Evolutionary conservation across 1,284 basidiomycete species (phyloP).

Genomic region (Singerocomus inundabilis): DNA sequence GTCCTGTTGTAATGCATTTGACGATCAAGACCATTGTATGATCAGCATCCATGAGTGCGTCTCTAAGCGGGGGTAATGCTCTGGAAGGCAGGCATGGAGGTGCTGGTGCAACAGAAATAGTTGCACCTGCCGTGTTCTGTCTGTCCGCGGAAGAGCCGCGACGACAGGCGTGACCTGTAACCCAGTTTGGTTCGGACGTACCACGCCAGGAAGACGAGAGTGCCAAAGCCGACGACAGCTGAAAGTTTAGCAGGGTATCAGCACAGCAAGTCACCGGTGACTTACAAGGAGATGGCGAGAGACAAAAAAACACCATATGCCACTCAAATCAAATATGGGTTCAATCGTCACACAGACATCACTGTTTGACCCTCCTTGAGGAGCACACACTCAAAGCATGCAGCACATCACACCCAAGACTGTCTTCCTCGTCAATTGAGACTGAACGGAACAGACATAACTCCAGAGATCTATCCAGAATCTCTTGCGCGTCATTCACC

Average conservation of each 20-base stretch:
- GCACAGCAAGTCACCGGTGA: neutral
- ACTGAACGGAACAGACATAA: neutral
- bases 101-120: neutral
- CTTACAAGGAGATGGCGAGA: slow-evolving; percentile 49
- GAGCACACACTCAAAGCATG: slow-evolving; percentile 46
- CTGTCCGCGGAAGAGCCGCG: slow-evolving; percentile 45
- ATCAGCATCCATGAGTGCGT: slow-evolving; percentile 64
- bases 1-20: slow-evolving; percentile 53
- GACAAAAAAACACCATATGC: slow-evolving; percentile 50
- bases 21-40: slow-evolving; percentile 68
- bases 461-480: neutral
- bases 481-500: slow-evolving; percentile 18
- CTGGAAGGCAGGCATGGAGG: slow-evolving; percentile 28
- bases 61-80: slow-evolving; percentile 46
- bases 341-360: slow-evolving; percentile 19
- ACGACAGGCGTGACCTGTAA: slow-evolving; percentile 55
- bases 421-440: slow-evolving; percentile 34
- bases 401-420: slow-evolving; percentile 45
- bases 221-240: slow-evolving; percentile 38
- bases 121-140: slow-evolving; percentile 44
- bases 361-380: slow-evolving; percentile 69
- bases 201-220: slow-evolving; percentile 46
- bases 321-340: slow-evolving; percentile 7
- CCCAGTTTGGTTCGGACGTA: slow-evolving; percentile 49
- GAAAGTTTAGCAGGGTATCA: slow-evolving; percentile 28